Base-by-base conservation (phyloP, 2,329 filamentous ascomycete genomes). In the Tolypocladium pustulatum region DNA sequence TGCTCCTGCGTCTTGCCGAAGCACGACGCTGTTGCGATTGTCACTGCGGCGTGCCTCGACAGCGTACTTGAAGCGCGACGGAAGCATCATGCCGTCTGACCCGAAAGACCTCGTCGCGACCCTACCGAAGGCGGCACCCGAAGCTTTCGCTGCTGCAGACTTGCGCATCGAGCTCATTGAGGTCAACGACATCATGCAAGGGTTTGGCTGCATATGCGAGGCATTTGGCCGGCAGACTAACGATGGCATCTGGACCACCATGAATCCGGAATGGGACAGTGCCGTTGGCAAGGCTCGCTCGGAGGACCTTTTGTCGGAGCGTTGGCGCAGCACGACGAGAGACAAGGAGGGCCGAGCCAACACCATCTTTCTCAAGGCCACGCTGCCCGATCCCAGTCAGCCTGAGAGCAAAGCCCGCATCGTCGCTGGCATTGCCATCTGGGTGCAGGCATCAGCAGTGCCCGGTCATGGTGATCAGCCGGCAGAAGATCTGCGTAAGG, bases 181-280 rank as follows among this genome's bases (percentile, higher is more conserved):
- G 36, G 61, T 62, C 13, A 59, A 66, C 1, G 71, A 74, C 62
- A 60, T 73, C 53, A 25, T 57, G 2, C 60, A 59, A 22, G 64
- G 57, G 10, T 70, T 70, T 61, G 60, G 65, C 20, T 66, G 65
- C 58, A 60, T 61, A 8, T 60, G 62, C 58, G 64, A 66, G 6
- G 65, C 72, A 7, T 85, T 85, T 60, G 82, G 80, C 30, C 65
- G 65, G 20, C 82, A 85, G 64, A 71, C 71, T 15, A 68, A 69
- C 34, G 82, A 85, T 65, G 73, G 71, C 8, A 67, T 84, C 56
- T 85, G 79, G 78, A 72, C 70, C 1, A 69, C 71, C 60, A 72
- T 79, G 69, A 81, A 81, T 59, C 81, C 81, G 0, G 77, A 73
- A 22, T 85, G 81, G 81, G 75, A 83, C 40, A 81, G 77, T 0